A percentile compares a stretch with the other conserved stretches of the same genome.
These are phyloP conservation scores for Backusella sp. DNA, from an alignment of 192 early-diverging fungal genomes.

Conservation along the genomic window DNA sequence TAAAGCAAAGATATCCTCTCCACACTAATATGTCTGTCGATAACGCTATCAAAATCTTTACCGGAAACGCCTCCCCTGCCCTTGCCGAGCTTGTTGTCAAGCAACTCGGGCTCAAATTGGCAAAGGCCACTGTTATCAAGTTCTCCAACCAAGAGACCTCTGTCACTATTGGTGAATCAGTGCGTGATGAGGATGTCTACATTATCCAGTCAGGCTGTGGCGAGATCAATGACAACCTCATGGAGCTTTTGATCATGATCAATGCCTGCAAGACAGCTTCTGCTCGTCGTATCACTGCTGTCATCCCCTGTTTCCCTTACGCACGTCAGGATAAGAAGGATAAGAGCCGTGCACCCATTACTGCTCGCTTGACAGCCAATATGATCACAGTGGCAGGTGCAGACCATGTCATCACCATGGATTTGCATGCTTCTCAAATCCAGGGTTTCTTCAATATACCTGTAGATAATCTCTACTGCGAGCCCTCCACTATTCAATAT, in stretches of 20 bases:
- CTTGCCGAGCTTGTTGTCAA: constrained; percentile 90
- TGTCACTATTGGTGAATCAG: constrained; percentile 71
- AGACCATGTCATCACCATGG: constrained; percentile 40
- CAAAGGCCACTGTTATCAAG: constrained; percentile 90
- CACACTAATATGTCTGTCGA: constrained; percentile 34
- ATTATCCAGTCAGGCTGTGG: constrained; percentile 93
- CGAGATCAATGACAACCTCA: constrained; percentile 84
- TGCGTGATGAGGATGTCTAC: constrained; percentile 94
- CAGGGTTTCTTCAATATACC: constrained; percentile 97
- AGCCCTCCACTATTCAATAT: constrained; percentile 86
- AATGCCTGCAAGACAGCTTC: constrained; percentile 89
- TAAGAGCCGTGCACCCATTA: constrained; percentile 92
- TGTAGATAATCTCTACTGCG: constrained; percentile 90
- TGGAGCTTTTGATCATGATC: constrained; percentile 98
- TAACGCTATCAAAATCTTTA: constrained; percentile 95
- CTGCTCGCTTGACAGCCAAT: constrained; percentile 92
- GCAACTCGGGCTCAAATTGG: constrained; percentile 85
- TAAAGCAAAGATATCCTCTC: neutral
- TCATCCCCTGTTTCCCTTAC: constrained; percentile 97
- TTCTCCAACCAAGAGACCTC: constrained; percentile 96
- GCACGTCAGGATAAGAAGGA: constrained; percentile 98
- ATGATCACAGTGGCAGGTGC: constrained; percentile 77
- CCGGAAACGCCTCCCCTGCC: constrained; percentile 92
- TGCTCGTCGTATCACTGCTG: constrained; percentile 89
- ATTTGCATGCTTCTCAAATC: constrained; percentile 87